Percentiles rank a stretch among this genome's conserved stretches.
Conservation (phyloP, 768 basidiomycete genomes). For the Pleurotus giganteus region DNA sequence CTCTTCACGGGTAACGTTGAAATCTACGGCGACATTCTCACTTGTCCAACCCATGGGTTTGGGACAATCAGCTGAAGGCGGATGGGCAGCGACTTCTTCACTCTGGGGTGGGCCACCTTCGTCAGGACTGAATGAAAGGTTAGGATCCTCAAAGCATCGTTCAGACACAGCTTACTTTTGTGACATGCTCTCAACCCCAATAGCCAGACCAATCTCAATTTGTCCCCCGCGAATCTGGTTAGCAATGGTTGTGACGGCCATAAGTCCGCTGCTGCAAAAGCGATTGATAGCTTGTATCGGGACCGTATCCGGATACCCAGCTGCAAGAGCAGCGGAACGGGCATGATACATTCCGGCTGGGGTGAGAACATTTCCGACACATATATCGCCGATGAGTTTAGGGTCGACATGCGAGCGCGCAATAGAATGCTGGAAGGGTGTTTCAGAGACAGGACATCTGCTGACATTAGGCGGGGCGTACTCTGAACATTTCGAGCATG, state of each 20-base stretch:
- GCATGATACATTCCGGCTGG: constrained; percentile 68
- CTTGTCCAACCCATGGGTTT: constrained; percentile 90
- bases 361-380: constrained; percentile 74
- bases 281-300: constrained; percentile 76
- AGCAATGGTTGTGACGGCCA: constrained; percentile 75
- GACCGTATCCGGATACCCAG: constrained; percentile 76
- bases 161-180: constrained; percentile 43
- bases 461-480: constrained; percentile 18
- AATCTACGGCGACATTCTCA: constrained; percentile 81
- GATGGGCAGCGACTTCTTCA: constrained; percentile 55
- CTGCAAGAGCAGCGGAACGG: constrained; percentile 71
- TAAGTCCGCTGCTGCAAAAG: constrained; percentile 84
- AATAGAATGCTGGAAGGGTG: constrained; percentile 49
- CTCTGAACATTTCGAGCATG: constrained; percentile 80
- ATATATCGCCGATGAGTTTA: constrained; percentile 68
- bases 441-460: constrained; percentile 14
- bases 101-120: constrained; percentile 58
- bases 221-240: constrained; percentile 78
- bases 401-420: constrained; percentile 60
- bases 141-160: neutral
- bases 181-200: constrained; percentile 89
- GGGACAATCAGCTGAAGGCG: constrained; percentile 56
- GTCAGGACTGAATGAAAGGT: constrained; percentile 50
- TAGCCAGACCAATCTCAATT: constrained; percentile 74
- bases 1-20: constrained; percentile 65